Base-by-base conservation (phyloP, 2,329 filamentous ascomycete species). In the Aureobasidium vineae region DNA sequence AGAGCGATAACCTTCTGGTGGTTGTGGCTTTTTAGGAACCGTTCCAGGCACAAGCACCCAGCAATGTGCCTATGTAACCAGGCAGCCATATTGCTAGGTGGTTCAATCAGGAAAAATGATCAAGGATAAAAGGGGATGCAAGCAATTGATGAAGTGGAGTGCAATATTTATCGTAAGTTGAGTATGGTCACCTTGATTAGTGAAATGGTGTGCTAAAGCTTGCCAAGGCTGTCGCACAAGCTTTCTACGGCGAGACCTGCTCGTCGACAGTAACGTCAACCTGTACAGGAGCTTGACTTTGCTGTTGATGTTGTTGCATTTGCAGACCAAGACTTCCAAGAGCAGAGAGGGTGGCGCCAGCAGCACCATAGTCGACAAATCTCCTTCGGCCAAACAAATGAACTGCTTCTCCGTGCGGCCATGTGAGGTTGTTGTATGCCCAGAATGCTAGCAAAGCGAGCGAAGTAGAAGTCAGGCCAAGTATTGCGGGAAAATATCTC, bases 301-400 rank as follows among this genome's bases (percentile, higher is more conserved):
- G 61, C 10, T 56, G 61, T 23, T 52, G 56, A 13, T 60, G 33
- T 21, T 66, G 53, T 49, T 63, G 57, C 65, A 67, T 63, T 8
- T 67, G 66, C 26, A 57, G 13, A 19, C 66, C 66, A 13, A 68
- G 26, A 5, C 65, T 61, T 7, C 68, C 63, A 3, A 69, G 60
- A 16, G 66, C 74, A n/a, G 74, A 72, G 38, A 77, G 67, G 19
- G 75, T 74, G 59, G 73, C 73, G 15, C 75, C 75, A 13, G 76
- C 70, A 66, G 74, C 72, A 5, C 75, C 75, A 56, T 73, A 76
- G 59, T 77, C 75, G 2, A 72, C 59, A 6, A 76, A 69, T 13
- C 73, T 70, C 64, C 71, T 75, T 10, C 72, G 70, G 21, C 75
- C 75, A 60, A 77, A 77, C 50, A 76, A 67, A 5, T 77, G 75